These are phyloP conservation scores for Diacronema lutheri DNA, from an alignment of 78 protist genomes.

Conservation along the genomic window DNA sequence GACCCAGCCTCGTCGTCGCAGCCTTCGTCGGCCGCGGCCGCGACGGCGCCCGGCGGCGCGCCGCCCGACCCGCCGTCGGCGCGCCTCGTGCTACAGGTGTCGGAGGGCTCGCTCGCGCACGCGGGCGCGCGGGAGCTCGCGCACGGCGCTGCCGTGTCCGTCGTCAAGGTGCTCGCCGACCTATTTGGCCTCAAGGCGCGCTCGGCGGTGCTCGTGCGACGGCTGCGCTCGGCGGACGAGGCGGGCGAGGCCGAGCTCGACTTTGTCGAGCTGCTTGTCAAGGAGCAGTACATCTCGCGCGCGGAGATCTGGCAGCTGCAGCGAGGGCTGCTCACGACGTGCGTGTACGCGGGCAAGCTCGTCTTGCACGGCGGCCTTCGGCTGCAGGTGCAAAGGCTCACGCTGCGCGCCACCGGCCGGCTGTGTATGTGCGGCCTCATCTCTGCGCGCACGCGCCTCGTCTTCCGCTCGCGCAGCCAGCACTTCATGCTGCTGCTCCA, in stretches of 20 bases:
- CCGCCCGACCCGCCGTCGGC: no score
- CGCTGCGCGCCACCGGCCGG: neutral
- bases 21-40: no score
- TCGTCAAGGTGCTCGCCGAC: neutral
- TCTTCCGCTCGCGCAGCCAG: neutral
- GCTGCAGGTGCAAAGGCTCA: neutral
- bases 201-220: neutral
- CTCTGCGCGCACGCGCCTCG: neutral
- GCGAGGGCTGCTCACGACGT: neutral
- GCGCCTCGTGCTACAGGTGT: neutral
- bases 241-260: neutral
- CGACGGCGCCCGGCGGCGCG: no score
- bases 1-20: no score
- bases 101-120: no score
- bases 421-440: neutral
- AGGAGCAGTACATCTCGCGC: constrained; percentile 67
- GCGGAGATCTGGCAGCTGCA: constrained; percentile 56
- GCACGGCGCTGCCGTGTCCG: neutral
- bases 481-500: neutral
- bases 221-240: neutral
- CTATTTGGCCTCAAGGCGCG: neutral
- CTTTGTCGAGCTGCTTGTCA: constrained; percentile 34
- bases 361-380: neutral
- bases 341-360: neutral
- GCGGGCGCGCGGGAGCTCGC: no score